A percentile compares a stretch with the other conserved stretches of the same genome.
phyloP scores from a whole-genome alignment of 1,284 basidiomycete species.

The Microbotryomycetes sp. region DNA sequence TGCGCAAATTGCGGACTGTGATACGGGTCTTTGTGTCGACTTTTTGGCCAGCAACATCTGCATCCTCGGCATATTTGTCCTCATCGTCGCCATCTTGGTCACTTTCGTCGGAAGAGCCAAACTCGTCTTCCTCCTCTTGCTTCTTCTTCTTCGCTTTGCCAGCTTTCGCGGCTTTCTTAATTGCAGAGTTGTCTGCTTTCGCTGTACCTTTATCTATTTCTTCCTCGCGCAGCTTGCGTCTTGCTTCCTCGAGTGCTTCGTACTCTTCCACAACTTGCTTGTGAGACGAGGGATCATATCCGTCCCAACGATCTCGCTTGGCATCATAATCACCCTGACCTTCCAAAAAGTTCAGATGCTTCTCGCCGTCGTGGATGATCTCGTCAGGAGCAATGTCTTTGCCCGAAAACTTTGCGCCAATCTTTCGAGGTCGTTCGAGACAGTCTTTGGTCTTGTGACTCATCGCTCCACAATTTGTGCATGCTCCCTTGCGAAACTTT shows the following conservation, averaged over 20 bases:
- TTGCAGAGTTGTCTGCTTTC: conserved; percentile 46
- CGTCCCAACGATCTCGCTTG: conserved; percentile 97
- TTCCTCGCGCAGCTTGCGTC: conserved; percentile 84
- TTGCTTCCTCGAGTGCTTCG: conserved; percentile 81
- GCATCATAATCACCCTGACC: conserved; percentile 71
- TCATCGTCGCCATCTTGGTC: conserved; percentile 66
- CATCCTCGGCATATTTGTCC: conserved; percentile 94
- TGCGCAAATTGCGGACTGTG: conserved; percentile 95
- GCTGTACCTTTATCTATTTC: conserved; percentile 89
- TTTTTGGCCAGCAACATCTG: conserved; percentile 95
- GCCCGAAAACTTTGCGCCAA: conserved; percentile 89
- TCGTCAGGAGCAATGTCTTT: conserved; percentile 89
- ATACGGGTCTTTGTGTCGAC: conserved; percentile 96
- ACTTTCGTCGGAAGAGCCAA: conserved; percentile 75
- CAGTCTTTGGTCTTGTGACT: conserved; percentile 89
- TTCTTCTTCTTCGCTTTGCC: conserved; percentile 51
- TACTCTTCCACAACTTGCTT: conserved; percentile 84
- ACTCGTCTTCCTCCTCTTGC: conserved; percentile 60
- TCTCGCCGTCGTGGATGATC: conserved; percentile 65
- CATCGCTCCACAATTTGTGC: conserved; percentile 97
- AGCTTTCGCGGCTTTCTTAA: conserved; percentile 75
- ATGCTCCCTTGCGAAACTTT: conserved; percentile 95
- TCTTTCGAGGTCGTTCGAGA: conserved; percentile 89
- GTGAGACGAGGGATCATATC: conserved; percentile 86
- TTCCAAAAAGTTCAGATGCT: conserved; percentile 33